Evolutionary conservation across 371 early-diverging fungal species (phyloP).

Genomic region (Gilbertella persicaria): DNA sequence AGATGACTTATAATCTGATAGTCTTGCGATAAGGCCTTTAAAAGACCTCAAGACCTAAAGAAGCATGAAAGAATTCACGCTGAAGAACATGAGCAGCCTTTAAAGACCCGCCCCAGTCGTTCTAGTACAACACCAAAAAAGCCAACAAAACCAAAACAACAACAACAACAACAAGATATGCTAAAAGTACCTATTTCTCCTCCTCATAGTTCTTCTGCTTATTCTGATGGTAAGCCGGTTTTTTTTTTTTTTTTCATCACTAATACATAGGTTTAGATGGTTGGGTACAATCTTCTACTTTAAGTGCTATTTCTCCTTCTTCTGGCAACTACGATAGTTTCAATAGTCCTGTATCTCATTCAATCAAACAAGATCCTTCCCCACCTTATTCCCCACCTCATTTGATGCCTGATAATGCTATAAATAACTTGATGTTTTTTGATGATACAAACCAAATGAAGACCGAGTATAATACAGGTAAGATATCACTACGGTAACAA

Average conservation of each 20-base stretch:
- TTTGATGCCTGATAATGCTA: slow-evolving; percentile 12
- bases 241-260: not conserved
- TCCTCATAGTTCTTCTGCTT: slow-evolving; percentile 21
- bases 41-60: slow-evolving; percentile 88
- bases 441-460: slow-evolving; percentile 20
- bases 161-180: not conserved
- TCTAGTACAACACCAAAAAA: too few species aligned
- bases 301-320: slow-evolving; percentile 14
- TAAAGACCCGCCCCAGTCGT: slow-evolving; percentile 9
- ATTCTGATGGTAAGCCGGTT: slow-evolving; percentile 20
- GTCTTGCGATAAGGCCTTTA: slow-evolving; percentile 80
- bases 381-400: slow-evolving; percentile 13
- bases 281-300: slow-evolving; percentile 14
- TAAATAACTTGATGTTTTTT: slow-evolving; percentile 23
- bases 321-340: slow-evolving; percentile 26
- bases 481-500: not conserved
- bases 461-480: slow-evolving; percentile 29
- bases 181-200: slow-evolving; percentile 24
- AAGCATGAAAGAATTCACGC: slow-evolving; percentile 86
- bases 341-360: slow-evolving; percentile 6
- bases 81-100: slow-evolving; percentile 36
- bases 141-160: not conserved
- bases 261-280: slow-evolving; percentile 8
- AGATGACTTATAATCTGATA: slow-evolving; percentile 16
- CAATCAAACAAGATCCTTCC: slow-evolving; percentile 24